Conservation (phyloP, 371 early-diverging fungal genomes). For the Rhizopus sp. region DNA sequence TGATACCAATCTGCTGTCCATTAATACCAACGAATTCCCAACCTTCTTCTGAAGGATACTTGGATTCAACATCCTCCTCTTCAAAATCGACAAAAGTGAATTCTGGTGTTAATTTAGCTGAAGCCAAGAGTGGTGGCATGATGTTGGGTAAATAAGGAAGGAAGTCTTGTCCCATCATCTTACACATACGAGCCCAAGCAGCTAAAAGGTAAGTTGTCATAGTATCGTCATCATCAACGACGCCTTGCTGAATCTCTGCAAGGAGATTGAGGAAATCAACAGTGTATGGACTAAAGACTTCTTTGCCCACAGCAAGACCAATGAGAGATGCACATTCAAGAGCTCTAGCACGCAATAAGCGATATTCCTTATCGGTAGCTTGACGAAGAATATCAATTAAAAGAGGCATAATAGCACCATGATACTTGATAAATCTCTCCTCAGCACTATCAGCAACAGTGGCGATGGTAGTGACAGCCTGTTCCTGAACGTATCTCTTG, state of each 20-base stretch:
- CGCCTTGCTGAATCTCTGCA: constrained; percentile 74
- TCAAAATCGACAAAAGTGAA: constrained; percentile 82
- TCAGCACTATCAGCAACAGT: constrained; percentile 96
- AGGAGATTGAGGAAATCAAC: constrained; percentile 78
- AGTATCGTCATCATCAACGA: constrained; percentile 89
- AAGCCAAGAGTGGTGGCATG: constrained; percentile 89
- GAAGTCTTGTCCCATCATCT: constrained; percentile 92
- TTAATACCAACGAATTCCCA: constrained; percentile 63
- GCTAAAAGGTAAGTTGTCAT: constrained; percentile 89
- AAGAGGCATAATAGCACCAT: constrained; percentile 90
- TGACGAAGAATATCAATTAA: constrained; percentile 83
- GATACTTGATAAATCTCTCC: constrained; percentile 87
- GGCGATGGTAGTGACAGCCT: constrained; percentile 96
- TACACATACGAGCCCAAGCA: constrained; percentile 97
- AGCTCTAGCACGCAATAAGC: constrained; percentile 90
- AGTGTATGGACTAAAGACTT: constrained; percentile 81
- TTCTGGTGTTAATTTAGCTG: constrained; percentile 90
- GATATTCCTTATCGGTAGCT: constrained; percentile 83
- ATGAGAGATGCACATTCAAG: constrained; percentile 93
- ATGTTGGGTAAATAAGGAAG: constrained; percentile 89
- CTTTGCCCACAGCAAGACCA: constrained; percentile 92
- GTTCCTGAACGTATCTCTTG: constrained; percentile 94
- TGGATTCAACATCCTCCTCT: constrained; percentile 86
- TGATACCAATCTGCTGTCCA: constrained; percentile 93
- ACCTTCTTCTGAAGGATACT: constrained; percentile 50